phyloP scores from a whole-genome alignment of 2,329 filamentous ascomycete genomes.

The Arthrobotrys musiformis region DNA sequence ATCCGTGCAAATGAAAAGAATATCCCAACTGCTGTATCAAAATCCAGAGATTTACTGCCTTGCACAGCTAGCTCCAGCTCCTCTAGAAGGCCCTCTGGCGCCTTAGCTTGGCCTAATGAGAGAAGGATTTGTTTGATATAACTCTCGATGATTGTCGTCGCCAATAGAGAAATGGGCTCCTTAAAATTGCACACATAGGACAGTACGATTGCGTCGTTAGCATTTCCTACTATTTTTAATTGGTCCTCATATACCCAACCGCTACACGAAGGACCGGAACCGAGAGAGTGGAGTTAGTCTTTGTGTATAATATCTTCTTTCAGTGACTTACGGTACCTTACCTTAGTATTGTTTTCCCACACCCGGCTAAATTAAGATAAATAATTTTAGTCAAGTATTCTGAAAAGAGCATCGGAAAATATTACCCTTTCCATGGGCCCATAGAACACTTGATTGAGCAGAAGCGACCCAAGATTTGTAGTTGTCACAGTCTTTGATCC shows the following conservation, averaged over 20 bases:
- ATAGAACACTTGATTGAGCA: conserved; percentile 1
- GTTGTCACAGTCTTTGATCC: conserved; percentile 3
- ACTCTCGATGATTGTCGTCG: conserved; percentile 35
- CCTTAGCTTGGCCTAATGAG: not conserved
- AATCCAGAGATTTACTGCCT: conserved; percentile 8
- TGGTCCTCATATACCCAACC: conserved; percentile 34
- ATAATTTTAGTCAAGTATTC: not conserved
- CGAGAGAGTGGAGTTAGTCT: not conserved
- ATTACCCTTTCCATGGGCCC: conserved; percentile 50
- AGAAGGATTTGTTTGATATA: conserved; percentile 54
- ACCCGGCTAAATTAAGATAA: conserved; percentile 34
- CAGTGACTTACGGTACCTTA: not conserved
- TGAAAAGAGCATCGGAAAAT: not conserved
- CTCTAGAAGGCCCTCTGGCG: conserved; percentile 34
- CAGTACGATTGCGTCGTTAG: conserved; percentile 1
- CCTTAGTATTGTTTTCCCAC: conserved; percentile 55
- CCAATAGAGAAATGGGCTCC: conserved; percentile 30
- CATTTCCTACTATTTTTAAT: not conserved
- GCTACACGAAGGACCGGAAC: not conserved
- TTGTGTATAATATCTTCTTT: not conserved
- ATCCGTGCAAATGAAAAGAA: conserved; percentile 23
- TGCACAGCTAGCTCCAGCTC: not conserved
- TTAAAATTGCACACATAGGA: conserved; percentile 56
- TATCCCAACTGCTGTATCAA: conserved; percentile 14
- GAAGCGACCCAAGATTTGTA: conserved; percentile 15